Conservation (phyloP, 257 asterid genomes). For the Nicotiana obtusifolia region DNA sequence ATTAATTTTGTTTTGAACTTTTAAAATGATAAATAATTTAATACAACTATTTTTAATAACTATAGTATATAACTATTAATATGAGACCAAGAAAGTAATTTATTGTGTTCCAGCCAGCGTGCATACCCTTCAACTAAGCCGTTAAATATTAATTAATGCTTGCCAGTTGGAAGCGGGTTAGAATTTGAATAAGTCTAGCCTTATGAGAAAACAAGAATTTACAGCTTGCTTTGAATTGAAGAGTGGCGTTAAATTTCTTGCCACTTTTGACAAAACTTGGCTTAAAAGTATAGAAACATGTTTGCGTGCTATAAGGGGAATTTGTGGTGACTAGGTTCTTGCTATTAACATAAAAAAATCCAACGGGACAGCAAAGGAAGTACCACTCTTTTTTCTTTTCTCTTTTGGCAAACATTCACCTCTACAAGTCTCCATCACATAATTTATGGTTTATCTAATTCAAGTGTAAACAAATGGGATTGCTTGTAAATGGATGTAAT, state of each 20-base stretch:
- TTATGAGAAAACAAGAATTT: not conserved
- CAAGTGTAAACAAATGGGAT: not conserved
- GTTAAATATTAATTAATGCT: not conserved
- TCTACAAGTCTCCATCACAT: not conserved
- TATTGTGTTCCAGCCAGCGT: no score
- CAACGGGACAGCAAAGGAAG: not conserved
- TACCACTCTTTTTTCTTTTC: not conserved
- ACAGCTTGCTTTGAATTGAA: slow-evolving; percentile 3
- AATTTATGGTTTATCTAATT: not conserved
- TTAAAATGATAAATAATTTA: no score
- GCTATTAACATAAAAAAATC: not conserved
- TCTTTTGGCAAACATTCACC: not conserved
- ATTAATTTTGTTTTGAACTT: no score
- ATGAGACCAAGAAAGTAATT: no score
- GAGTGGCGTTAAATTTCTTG: not conserved
- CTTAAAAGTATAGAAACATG: not conserved
- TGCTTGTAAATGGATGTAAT: not conserved
- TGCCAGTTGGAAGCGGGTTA: not conserved
- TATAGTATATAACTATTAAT: no score
- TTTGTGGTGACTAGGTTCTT: not conserved
- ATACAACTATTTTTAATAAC: no score
- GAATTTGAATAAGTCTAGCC: not conserved
- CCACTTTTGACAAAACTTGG: not conserved
- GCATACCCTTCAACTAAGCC: no score
- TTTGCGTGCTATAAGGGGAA: not conserved